Conservation (phyloP, 2,329 filamentous ascomycete genomes). For the Byssochlamys sp. region DNA sequence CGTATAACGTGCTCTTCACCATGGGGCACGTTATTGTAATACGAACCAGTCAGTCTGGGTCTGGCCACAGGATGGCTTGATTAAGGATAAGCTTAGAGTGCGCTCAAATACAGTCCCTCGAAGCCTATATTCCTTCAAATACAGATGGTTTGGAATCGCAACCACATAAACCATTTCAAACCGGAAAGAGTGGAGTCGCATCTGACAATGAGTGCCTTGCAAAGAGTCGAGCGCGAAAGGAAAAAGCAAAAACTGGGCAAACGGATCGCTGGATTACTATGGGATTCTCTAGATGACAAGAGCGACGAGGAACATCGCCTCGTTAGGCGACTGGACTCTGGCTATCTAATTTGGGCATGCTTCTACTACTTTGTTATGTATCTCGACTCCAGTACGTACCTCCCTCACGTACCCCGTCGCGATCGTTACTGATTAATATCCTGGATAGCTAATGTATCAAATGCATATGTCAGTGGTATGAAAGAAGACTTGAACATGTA, state of each 20-base stretch:
- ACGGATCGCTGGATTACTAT: constrained; percentile 2
- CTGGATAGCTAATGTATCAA: background rate
- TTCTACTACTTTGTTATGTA: constrained; percentile 8
- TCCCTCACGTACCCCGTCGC: background rate
- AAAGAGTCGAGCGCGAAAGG: background rate
- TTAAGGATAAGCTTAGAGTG: background rate
- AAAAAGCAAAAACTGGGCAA: background rate
- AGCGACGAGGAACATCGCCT: constrained; percentile 4
- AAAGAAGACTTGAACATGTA: constrained; percentile 3
- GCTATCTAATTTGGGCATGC: constrained; percentile 5
- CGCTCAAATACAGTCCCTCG: background rate
- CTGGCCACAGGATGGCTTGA: background rate
- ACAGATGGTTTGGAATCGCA: background rate
- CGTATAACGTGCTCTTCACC: background rate
- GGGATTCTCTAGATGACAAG: constrained; percentile 6
- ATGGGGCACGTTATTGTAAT: background rate
- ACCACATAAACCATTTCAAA: background rate
- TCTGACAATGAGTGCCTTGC: background rate
- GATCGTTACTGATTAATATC: background rate
- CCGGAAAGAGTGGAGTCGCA: background rate
- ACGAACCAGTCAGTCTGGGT: background rate
- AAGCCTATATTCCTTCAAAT: background rate
- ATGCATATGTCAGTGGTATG: constrained; percentile 5
- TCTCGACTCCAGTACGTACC: constrained; percentile 4
- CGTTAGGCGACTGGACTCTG: constrained; percentile 4